These are phyloP conservation scores for Coemansia asiatica DNA, from an alignment of 192 early-diverging fungal genomes.

Conservation along the genomic window DNA sequence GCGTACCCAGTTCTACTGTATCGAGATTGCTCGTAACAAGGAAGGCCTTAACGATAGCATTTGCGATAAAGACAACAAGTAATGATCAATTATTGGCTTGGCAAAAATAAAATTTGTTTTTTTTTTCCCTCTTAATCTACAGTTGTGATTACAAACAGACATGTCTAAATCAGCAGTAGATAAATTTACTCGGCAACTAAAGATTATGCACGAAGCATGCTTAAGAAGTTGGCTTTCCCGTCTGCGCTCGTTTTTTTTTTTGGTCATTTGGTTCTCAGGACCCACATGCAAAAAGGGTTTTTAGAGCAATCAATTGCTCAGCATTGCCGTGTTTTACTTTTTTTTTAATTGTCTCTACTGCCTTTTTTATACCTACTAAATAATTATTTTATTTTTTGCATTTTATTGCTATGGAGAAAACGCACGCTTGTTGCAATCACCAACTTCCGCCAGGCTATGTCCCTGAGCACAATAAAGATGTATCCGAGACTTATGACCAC, in stretches of 20 bases:
- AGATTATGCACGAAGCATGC: too few species aligned
- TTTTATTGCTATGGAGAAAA: slow-evolving; percentile 9
- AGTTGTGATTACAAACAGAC: background rate
- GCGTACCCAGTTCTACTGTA: slow-evolving; percentile 84
- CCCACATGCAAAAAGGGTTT: too few species aligned
- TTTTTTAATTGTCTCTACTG: background rate
- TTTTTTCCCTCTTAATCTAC: too few species aligned
- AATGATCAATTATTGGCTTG: background rate
- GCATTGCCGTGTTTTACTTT: too few species aligned
- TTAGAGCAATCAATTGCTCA: too few species aligned
- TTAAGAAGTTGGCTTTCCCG: too few species aligned
- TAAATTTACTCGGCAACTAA: too few species aligned
- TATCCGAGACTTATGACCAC: slow-evolving; percentile 33
- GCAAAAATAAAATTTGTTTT: background rate
- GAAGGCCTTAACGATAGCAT: slow-evolving; percentile 68
- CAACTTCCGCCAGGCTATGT: slow-evolving; percentile 32
- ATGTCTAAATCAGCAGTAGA: too few species aligned
- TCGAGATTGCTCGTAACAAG: slow-evolving; percentile 90
- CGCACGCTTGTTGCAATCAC: slow-evolving; percentile 40
- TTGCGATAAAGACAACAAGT: slow-evolving; percentile 7
- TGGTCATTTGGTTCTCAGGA: too few species aligned
- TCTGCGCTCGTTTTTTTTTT: too few species aligned
- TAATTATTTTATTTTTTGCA: background rate
- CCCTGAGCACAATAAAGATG: slow-evolving; percentile 31
- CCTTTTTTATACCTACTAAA: background rate